Evolutionary conservation across 495 filamentous ascomycete genomes (phyloP), one percentile per base, ranked within the genome.

Genomic region (Tuber borchii): DNA sequence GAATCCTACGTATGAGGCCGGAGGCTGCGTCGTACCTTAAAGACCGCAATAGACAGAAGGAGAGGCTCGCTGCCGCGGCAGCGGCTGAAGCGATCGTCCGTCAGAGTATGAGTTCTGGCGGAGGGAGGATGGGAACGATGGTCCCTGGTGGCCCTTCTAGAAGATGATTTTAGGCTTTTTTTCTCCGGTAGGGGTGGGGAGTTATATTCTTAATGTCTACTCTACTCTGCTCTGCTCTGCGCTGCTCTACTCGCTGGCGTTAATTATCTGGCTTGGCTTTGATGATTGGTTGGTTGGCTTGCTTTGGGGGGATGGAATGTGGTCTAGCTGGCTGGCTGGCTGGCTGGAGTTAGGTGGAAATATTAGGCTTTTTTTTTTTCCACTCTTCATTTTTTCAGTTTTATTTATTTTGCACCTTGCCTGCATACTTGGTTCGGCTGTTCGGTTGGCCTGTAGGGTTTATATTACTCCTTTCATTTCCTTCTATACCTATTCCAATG

Each of bases 1-100:
- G 95, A 20, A 98, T 99, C 77, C 84, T 99, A 78, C 89, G 95
- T 71, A 99, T 99, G 95, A 87, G 95, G 71, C 94, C 94, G 22
- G 95, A 98, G 86, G 96, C 95, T n/a, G 89, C 90, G 61, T 85
- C 88, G 51, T 99, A 99, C 85, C 86, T 99, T 71, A 92, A 91
- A 73, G 94, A 98, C 84, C 86, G 95, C 34, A 94, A 92, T 82
- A 88, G 96, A 75, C 95, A 99, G 85, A 95, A 94, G 86, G 95
- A 98, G 86, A 86, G 95, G 79, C 88, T 97, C 81, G 93, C 93
- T 8, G 95, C 95, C 0, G 88, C 93, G 0, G 93, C 93, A 1
- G 94, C 95, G 0, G 96, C 96, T 7, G 94, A 97, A 81, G 90
- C 93, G 85, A 98, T 99, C 84, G 95, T 99, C 44, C 88, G 90